Conservation (phyloP, 2,329 filamentous ascomycete species). For the Cercospora beticola region DNA sequence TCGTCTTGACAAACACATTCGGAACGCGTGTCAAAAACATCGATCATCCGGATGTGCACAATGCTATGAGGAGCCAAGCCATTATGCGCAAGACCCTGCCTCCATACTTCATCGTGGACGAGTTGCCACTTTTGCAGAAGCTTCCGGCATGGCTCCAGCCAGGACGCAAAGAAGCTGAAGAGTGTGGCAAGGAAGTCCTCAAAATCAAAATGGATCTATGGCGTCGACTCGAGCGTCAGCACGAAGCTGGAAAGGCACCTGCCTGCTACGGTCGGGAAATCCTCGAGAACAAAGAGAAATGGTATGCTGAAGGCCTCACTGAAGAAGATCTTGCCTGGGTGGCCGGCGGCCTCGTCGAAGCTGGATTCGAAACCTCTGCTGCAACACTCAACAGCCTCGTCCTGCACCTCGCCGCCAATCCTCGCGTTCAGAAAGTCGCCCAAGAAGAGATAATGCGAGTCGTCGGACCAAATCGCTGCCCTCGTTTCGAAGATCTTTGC, state of each 20-base stretch:
- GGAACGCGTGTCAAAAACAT: not conserved
- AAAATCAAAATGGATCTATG: not conserved
- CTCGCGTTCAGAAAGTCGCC: not conserved
- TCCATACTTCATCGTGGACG: conserved; percentile 2
- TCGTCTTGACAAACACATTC: not conserved
- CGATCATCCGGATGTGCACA: conserved; percentile 1
- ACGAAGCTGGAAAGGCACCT: not conserved
- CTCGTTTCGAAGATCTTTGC: not conserved
- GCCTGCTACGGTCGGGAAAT: not conserved
- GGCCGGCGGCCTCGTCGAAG: not conserved
- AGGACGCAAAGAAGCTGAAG: not conserved
- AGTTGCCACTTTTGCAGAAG: not conserved
- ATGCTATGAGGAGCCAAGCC: not conserved
- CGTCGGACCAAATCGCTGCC: not conserved
- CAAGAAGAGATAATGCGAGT: not conserved
- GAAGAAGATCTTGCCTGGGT: conserved; percentile 2
- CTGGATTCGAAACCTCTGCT: conserved; percentile 2
- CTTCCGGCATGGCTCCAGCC: not conserved
- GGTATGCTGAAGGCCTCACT: not conserved
- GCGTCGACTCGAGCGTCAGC: not conserved
- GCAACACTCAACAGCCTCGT: not conserved
- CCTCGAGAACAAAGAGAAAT: not conserved
- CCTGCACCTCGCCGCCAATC: not conserved
- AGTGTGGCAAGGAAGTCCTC: not conserved
- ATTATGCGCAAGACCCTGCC: conserved; percentile 2